Evolutionary conservation across 1,139 yeast genomes (phyloP).

Genomic region (Pneumocystis oryctolagi): DNA sequence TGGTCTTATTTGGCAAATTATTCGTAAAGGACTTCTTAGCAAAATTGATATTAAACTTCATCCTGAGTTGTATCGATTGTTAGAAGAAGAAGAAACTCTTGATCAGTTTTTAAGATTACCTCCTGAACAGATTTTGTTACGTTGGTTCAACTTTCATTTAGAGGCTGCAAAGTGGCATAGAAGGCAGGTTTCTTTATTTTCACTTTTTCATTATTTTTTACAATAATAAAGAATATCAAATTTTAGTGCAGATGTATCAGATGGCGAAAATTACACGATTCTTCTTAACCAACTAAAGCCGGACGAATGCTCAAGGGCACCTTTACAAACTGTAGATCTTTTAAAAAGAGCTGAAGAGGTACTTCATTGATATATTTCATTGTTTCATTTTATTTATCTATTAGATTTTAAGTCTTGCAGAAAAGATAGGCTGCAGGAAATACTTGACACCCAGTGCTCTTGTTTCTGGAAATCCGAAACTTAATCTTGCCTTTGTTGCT

Average conservation of each 20-base stretch:
- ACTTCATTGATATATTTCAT: background rate
- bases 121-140: conserved; percentile 88
- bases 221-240: conserved; percentile 38
- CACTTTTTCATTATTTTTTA: background rate
- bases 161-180: conserved; percentile 86
- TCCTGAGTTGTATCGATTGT: conserved; percentile 86
- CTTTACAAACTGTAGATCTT: conserved; percentile 59
- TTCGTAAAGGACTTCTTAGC: conserved; percentile 83
- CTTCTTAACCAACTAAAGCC: conserved; percentile 81
- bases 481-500: conserved; percentile 93
- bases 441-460: conserved; percentile 85
- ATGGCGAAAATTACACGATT: conserved; percentile 90
- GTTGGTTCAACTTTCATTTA: conserved; percentile 96
- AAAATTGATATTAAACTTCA: conserved; percentile 92
- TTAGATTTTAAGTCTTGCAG: conserved; percentile 54
- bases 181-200: conserved; percentile 23
- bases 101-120: conserved; percentile 93
- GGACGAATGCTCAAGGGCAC: conserved; percentile 61
- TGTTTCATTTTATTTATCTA: background rate
- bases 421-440: conserved; percentile 80
- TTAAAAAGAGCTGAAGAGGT: conserved; percentile 76
- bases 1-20: conserved; percentile 96
- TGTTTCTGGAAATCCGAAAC: conserved; percentile 91
- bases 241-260: conserved; percentile 75
- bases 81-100: conserved; percentile 91